Conservation (phyloP, 2,329 filamentous ascomycete species). For the Diplodia intermedia region DNA sequence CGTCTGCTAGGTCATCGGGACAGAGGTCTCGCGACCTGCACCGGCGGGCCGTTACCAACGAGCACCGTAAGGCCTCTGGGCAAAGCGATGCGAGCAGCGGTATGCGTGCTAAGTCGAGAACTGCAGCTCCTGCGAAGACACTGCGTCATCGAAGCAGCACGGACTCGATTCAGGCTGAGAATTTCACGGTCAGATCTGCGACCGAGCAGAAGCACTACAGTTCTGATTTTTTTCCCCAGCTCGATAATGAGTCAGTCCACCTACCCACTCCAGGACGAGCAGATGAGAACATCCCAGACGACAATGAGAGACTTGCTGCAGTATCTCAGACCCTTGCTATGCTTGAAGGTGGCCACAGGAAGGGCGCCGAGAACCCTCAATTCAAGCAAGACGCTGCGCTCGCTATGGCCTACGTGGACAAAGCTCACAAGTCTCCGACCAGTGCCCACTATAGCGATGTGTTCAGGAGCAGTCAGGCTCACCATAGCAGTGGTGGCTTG, state of each 20-base stretch:
- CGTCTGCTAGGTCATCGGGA: slow-evolving; percentile 1
- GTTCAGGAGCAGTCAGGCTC: background rate
- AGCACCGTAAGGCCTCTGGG: slow-evolving; percentile 22
- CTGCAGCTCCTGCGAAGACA: slow-evolving; percentile 1
- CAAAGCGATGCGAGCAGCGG: slow-evolving; percentile 1
- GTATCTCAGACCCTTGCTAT: slow-evolving; percentile 12
- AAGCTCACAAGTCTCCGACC: background rate
- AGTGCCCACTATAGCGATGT: slow-evolving; percentile 5
- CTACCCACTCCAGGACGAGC: background rate
- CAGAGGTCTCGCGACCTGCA: slow-evolving; percentile 7
- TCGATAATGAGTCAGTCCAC: background rate
- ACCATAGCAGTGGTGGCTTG: background rate
- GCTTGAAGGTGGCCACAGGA: slow-evolving; percentile 11
- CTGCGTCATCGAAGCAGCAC: slow-evolving; percentile 4
- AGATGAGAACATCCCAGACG: background rate
- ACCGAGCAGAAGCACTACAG: background rate
- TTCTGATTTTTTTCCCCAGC: background rate
- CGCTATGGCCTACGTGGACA: background rate
- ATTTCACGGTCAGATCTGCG: slow-evolving; percentile 3
- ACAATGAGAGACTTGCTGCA: slow-evolving; percentile 3
- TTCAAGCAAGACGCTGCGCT: background rate
- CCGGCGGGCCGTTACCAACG: slow-evolving; percentile 24
- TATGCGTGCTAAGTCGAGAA: slow-evolving; percentile 1
- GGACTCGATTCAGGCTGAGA: slow-evolving; percentile 20
- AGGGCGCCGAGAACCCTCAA: background rate